Evolutionary conservation across 225 moss, liverwort and hornwort species (phyloP), one percentile per base, ranked within the genome.

Genomic region (Physcomitrium patens): DNA sequence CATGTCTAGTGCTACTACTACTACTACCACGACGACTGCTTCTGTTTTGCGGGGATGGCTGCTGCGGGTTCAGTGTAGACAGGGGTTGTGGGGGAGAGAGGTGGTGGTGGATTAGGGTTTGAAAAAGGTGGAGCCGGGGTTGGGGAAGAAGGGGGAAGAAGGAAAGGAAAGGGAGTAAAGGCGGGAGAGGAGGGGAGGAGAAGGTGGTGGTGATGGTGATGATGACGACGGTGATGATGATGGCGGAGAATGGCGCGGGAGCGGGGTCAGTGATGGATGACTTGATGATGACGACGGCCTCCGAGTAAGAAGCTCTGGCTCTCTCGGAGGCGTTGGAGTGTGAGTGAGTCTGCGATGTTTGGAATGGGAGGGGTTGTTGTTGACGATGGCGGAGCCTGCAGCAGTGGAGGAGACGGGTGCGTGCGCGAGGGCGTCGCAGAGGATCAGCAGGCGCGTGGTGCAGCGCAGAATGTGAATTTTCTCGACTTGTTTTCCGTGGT

Each of bases 391-490:
- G 10, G 24, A 10, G 71, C 24, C 59, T 65, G 60, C 47, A 17
- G 67, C 12, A n/a, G n/a, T n/a, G n/a, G n/a, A n/a, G 45, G 31
- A 12, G 47, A 31, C 3, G 46, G 64, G 71, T 47, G 62, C 62
- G 23, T 49, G 15, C 15, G 49, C 49, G 49, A n/a, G n/a, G n/a
- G 13, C 3, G 15, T 74, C 72, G 71, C 43, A 60, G 72, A 37
- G 60, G 60, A 65, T n/a, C n/a, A n/a, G 66, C 24, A 56, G 70
- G 12, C 23, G 9, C 10, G 20, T 52, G 20, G 43, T 13, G 74
- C 54, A 69, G 69, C 69, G 63, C 68, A 55, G 8, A 74, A 79
- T 69, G 79, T 74, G 79, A 74, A 67, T 45, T 3, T 54, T 31
- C 55, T 70, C 0, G 55, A 28, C 45, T 15, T 37, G 5, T 37